phyloP scores from a whole-genome alignment of 768 basidiomycete species.

The Coprinellus micaceus region DNA sequence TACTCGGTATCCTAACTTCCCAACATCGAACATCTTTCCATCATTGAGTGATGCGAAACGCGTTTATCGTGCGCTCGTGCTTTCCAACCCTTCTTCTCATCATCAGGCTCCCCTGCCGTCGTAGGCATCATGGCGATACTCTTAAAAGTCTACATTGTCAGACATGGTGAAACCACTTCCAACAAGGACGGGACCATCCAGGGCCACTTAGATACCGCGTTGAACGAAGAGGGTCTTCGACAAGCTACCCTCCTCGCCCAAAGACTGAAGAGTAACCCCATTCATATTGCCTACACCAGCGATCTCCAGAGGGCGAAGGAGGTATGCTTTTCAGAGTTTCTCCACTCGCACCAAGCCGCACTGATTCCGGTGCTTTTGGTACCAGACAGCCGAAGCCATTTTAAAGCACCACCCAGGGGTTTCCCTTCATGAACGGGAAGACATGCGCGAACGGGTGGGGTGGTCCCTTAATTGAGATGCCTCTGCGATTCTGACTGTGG shows the following conservation, averaged over 20 bases:
- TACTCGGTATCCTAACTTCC: no score
- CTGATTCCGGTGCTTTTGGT: no score
- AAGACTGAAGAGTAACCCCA: conserved; percentile 49
- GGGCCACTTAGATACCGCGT: conserved; percentile 66
- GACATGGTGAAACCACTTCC: conserved; percentile 77
- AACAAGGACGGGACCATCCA: conserved; percentile 64
- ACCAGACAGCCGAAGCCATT: conserved; percentile 68
- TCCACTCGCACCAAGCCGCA: no score
- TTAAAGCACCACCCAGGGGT: conserved; percentile 49
- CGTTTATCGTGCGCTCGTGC: no score
- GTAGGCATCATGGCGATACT: conserved; percentile 2
- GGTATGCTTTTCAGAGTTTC: no score
- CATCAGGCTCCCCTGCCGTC: no score
- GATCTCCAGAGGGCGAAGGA: conserved; percentile 66
- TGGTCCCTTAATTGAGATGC: not conserved
- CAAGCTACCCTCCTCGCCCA: conserved; percentile 58
- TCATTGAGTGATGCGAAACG: no score
- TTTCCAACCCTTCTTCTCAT: no score
- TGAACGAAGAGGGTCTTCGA: conserved; percentile 58
- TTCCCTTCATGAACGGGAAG: conserved; percentile 38
- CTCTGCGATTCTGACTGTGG: no score
- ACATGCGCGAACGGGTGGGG: conserved; percentile 64
- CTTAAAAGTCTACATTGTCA: conserved; percentile 58
- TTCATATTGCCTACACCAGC: conserved; percentile 64
- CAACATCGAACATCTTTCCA: no score